Evolutionary conservation across 257 asterid genomes (phyloP), one percentile per base, ranked within the genome.

Genomic region (Catharanthus roseus): DNA sequence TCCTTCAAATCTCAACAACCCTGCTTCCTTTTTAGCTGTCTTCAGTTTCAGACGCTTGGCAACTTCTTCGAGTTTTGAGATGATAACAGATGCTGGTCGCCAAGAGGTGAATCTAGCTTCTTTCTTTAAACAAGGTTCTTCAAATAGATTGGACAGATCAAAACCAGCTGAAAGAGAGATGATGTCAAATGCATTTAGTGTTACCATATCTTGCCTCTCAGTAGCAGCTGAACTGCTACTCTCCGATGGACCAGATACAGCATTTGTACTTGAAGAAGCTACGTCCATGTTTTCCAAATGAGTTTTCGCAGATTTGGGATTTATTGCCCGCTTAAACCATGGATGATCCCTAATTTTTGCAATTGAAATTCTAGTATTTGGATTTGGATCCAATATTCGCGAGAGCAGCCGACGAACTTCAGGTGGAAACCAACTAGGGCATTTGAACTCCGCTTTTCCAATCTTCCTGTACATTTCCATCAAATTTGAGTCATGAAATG

Each of bases 381-480:
- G 95, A 75, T 89, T 83, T 4, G 97, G 96, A 65, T 91, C 96
- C 81, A 91, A 65, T 57, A 91, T 86, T 47, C 83, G 80, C 0
- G 70, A 61, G 15, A 91, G 75, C 39, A 91, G 76, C 64, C 75
- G 79, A 10, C 88, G 82, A 0, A 77, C 89, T 44, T 88, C 96
- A 5, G 83, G 82, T 13, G 89, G 86, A 71, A 91, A 82, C 95
- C 90, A 85, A 66, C 78, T 81, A 0, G 97, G 95, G 78, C 78
- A 87, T 74, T 49, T 89, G 70, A 73, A 89, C 44, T 89, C 90
- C 2, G 86, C 91, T 69, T 70, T 85, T 36, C 74, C 90, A 3
- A 92, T 88, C 86, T 88, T 92, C 72, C 93, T 75, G 64, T 90
- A 92, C 89, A 89, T 72, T 79, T 88, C 96, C 88, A 92, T 86